These are phyloP conservation scores for Prunus kanzakura DNA, from an alignment of 306 rosid species.

Conservation along the genomic window DNA sequence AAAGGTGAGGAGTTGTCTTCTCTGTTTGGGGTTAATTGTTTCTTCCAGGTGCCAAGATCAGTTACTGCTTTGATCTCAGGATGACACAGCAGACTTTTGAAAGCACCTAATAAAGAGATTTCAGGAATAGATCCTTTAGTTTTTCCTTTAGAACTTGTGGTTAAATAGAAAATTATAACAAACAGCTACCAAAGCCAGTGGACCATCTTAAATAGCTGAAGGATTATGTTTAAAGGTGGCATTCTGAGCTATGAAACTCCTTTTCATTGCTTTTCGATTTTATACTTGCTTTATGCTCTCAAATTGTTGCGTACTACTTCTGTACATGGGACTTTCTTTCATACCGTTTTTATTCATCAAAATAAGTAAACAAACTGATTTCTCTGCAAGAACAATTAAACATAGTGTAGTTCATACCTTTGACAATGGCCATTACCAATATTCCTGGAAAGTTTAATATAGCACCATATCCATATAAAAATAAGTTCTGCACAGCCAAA, in stretches of 20 bases:
- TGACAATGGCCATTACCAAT: constrained; percentile 52
- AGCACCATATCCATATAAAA: constrained; percentile 65
- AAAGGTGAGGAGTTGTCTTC: neutral
- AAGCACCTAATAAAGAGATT: neutral
- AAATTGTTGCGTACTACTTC: too few species aligned
- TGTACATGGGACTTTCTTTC: neutral
- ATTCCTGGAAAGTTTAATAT: constrained; percentile 89
- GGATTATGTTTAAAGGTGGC: neutral
- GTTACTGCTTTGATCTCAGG: neutral
- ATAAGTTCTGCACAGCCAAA: neutral
- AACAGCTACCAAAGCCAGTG: neutral
- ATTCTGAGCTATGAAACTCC: neutral
- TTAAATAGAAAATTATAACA: neutral
- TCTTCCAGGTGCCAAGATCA: neutral
- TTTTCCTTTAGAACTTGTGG: neutral
- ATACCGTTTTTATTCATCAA: neutral
- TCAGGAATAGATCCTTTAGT: neutral
- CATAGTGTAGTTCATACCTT: constrained; percentile 41
- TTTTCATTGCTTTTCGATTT: neutral
- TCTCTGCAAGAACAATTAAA: neutral
- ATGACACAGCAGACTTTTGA: neutral
- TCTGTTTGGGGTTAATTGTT: neutral
- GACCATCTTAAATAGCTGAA: neutral
- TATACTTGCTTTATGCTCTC: neutral
- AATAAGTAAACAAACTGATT: neutral